Conservation (phyloP, 306 rosid species). For the Morella rubra region DNA sequence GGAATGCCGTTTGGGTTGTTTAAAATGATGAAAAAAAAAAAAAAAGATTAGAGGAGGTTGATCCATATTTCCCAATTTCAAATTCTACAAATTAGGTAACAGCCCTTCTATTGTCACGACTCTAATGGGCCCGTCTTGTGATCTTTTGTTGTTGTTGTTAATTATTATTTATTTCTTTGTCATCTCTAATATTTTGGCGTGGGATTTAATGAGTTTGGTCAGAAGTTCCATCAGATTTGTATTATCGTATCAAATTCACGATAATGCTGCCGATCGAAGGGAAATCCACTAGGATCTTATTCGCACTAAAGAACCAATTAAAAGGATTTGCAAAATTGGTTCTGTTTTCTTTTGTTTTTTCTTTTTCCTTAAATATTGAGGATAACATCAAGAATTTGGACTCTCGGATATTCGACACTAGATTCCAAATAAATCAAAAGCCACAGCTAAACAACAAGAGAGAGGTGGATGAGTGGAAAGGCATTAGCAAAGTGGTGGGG, state of each 20-base stretch:
- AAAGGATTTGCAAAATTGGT: too few relatives aligned
- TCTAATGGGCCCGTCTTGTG: not conserved
- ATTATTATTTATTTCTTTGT: not conserved
- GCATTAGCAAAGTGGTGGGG: constrained; percentile 23
- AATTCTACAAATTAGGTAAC: not conserved
- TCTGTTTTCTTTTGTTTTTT: too few relatives aligned
- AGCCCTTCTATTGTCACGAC: not conserved
- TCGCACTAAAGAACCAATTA: too few relatives aligned
- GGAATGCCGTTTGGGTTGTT: too few relatives aligned
- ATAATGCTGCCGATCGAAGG: too few relatives aligned
- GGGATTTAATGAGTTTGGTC: too few relatives aligned
- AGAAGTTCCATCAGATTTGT: too few relatives aligned
- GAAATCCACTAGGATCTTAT: too few relatives aligned
- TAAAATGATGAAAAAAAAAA: too few relatives aligned
- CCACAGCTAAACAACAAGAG: constrained; percentile 12
- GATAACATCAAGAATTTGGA: constrained; percentile 30
- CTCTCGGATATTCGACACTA: constrained; percentile 20
- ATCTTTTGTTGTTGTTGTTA: too few relatives aligned
- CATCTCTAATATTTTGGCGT: constrained; percentile 18
- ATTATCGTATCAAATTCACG: too few relatives aligned
- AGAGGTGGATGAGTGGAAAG: constrained; percentile 5
- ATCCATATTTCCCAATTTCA: not conserved
- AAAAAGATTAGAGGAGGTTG: too few relatives aligned
- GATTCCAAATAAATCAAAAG: constrained; percentile 16
- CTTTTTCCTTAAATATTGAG: not conserved